Base-by-base conservation (phyloP, 805 yeast genomes). In the Wickerhamomyces hampshirensis region DNA sequence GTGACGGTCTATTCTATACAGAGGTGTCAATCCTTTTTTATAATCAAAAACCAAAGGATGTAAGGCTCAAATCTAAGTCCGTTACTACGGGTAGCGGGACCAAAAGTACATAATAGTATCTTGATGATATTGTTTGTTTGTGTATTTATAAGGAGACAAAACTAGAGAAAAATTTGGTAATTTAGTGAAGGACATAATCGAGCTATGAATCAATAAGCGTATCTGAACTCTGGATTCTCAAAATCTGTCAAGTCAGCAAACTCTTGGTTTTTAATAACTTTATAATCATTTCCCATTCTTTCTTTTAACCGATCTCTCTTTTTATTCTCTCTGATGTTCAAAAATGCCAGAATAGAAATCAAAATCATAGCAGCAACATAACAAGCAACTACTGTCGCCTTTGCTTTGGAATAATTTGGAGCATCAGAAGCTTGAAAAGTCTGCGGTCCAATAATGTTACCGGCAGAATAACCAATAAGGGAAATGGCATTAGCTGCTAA, bases 401-500 rank as follows among this genome's bases (percentile, higher is more conserved):
- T 75, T 4, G 80, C 83, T 18, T 73, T 70, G 5, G 58, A 58
- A 47, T 81, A 84, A 26, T 58, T 51, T 6, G 88, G 88, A 17
- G 77, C 78, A 39, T 80, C 74, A 6, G 56, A 44, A 0, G 71
- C 58, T 39, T 64, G 66, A 62, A 83, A 84, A 14, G 83, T 68
- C 56, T 80, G 87, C 5, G 91, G 87, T 2, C 88, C 91, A 38
- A 80, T 70, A 24, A 82, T 62, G 31, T 40, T 8, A 34, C 37
- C 32, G 23, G 24, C 35, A 30, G 39, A 34, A 35, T 37, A 41
- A 52, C 34, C 38, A 35, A 39, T 35, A 29, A 39, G 27, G 12
- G 39, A 35, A 14, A 39, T 13, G 19, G 43, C 39, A 27, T 39
- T 39, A 18, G 39, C 39, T 9, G 37, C 30, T 15, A 39, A 23